phyloP scores from a whole-genome alignment of 2,329 filamentous ascomycete genomes.

The Trichoderma citrinoviride region DNA sequence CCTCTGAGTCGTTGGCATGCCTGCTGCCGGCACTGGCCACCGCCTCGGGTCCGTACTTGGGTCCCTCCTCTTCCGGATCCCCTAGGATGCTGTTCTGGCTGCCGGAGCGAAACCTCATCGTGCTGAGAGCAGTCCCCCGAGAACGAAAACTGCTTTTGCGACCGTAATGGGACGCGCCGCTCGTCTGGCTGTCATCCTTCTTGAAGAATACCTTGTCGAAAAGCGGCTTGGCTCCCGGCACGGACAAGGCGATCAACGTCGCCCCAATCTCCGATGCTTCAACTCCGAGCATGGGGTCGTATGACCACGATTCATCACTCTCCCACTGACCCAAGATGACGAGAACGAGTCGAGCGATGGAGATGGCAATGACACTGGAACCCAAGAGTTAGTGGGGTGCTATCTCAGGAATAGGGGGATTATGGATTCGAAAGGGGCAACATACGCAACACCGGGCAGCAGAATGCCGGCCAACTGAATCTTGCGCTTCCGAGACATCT shows the following conservation, averaged over 20 bases:
- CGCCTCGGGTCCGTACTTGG: conserved; percentile 28
- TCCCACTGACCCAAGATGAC: conserved; percentile 49
- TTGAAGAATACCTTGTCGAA: conserved; percentile 38
- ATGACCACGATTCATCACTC: conserved; percentile 49
- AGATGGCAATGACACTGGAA: conserved; percentile 49
- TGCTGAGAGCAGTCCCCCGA: conserved; percentile 33
- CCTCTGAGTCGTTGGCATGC: conserved; percentile 30
- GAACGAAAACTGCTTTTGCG: conserved; percentile 26
- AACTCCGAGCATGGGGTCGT: conserved; percentile 49
- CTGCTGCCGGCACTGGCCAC: conserved; percentile 27
- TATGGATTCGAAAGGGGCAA: background rate
- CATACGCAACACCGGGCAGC: conserved; percentile 49
- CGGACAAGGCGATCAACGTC: conserved; percentile 50
- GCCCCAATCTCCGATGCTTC: conserved; percentile 51
- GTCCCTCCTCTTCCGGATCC: conserved; percentile 27
- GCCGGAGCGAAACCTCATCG: conserved; percentile 32
- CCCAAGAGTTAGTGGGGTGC: background rate
- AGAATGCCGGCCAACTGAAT: conserved; percentile 48
- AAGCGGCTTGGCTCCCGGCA: conserved; percentile 50
- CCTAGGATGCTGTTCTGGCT: conserved; percentile 29
- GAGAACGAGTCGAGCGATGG: conserved; percentile 45
- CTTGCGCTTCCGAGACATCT: conserved; percentile 45
- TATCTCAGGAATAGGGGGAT: too few species aligned
- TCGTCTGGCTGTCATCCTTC: conserved; percentile 26
- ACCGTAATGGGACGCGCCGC: conserved; percentile 28